These are phyloP conservation scores for Saturnispora sekii DNA, from an alignment of 805 yeast species.

Conservation along the genomic window DNA sequence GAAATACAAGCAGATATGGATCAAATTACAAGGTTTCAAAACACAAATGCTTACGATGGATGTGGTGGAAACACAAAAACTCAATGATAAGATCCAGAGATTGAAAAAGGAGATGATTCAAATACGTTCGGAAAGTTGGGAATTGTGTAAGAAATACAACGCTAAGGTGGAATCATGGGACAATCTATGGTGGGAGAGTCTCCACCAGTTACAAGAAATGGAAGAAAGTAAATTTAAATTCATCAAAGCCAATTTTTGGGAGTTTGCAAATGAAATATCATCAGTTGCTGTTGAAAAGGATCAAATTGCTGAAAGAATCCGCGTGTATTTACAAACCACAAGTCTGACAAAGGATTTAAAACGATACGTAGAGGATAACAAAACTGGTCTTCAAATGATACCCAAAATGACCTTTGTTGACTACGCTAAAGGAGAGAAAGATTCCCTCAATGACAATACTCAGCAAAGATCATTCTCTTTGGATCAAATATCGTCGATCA, in stretches of 20 bases:
- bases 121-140: conserved; percentile 48
- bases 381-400: conserved; percentile 56
- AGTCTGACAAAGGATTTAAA: conserved; percentile 51
- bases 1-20: conserved; percentile 49
- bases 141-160: conserved; percentile 41
- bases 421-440: conserved; percentile 29
- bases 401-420: conserved; percentile 58
- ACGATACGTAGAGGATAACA: conserved; percentile 41
- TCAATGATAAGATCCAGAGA: conserved; percentile 45
- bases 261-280: conserved; percentile 64
- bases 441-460: neutral
- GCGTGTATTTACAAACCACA: conserved; percentile 59
- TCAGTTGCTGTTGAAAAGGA: conserved; percentile 73
- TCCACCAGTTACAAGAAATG: conserved; percentile 52
- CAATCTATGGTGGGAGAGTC: conserved; percentile 59
- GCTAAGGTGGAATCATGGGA: conserved; percentile 56
- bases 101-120: conserved; percentile 33
- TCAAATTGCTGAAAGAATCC: conserved; percentile 60
- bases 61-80: conserved; percentile 62
- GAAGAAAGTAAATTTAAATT: conserved; percentile 68
- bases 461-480: conserved; percentile 11
- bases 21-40: conserved; percentile 45
- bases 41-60: conserved; percentile 60
- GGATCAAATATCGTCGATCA: conserved; percentile 13
- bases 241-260: conserved; percentile 66